phyloP scores from a whole-genome alignment of 345 rosid genomes.

The Brassica nigra region DNA sequence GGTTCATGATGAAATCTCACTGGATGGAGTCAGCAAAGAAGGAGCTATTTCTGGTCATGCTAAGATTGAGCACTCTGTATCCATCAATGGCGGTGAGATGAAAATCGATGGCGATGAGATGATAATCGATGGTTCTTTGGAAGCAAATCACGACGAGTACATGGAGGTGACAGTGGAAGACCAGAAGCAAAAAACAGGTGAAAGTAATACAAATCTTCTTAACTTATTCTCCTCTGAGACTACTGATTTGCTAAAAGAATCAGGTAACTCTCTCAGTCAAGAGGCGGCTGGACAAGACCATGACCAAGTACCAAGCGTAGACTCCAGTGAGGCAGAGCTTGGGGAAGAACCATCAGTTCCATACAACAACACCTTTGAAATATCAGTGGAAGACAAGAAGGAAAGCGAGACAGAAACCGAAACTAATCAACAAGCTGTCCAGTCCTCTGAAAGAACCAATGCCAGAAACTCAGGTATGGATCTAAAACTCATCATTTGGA shows the following conservation, averaged over 20 bases:
- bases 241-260: conserved; percentile 40
- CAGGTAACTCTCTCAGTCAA: conserved; percentile 36
- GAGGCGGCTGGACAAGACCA: conserved; percentile 28
- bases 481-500: background rate
- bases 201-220: conserved; percentile 37
- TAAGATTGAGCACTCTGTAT: conserved; percentile 20
- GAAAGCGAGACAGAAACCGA: conserved; percentile 38
- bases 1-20: conserved; percentile 21
- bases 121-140: conserved; percentile 21
- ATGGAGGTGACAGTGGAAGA: conserved; percentile 38
- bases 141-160: conserved; percentile 24
- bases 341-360: conserved; percentile 21
- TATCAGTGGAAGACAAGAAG: conserved; percentile 24
- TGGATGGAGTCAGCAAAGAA: conserved; percentile 32
- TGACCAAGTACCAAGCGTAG: conserved; percentile 28
- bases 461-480: conserved; percentile 35
- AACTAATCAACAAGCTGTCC: conserved; percentile 30
- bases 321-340: conserved; percentile 26
- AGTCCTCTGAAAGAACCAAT: conserved; percentile 18
- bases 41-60: conserved; percentile 18
- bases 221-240: conserved; percentile 35
- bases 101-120: conserved; percentile 28
- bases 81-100: conserved; percentile 26
- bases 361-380: conserved; percentile 23
- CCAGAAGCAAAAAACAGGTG: conserved; percentile 43